phyloP scores from a whole-genome alignment of 306 rosid species.

The Glycine tomentella region DNA sequence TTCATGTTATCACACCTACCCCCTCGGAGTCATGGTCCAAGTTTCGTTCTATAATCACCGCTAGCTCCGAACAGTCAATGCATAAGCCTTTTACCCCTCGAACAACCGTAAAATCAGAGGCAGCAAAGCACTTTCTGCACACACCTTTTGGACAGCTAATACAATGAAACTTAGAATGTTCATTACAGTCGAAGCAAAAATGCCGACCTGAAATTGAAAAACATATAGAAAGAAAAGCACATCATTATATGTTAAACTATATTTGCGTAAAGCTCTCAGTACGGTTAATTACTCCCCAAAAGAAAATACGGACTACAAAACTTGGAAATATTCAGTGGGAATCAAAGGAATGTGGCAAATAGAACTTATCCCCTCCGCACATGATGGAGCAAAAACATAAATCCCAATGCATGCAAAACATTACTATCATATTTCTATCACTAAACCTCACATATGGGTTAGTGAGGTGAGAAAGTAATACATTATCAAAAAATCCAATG shows the following conservation, averaged over 20 bases:
- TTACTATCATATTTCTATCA: background rate
- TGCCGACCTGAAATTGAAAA: constrained; percentile 63
- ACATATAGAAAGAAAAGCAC: background rate
- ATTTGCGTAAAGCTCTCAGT: background rate
- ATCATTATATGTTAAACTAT: background rate
- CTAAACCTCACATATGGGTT: background rate
- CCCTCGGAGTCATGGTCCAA: constrained; percentile 61
- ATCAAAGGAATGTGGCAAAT: background rate
- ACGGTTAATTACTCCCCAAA: background rate
- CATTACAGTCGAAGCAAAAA: constrained; percentile 58
- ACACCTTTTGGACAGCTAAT: constrained; percentile 66
- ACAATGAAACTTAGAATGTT: constrained; percentile 58
- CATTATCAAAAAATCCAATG: background rate
- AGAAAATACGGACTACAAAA: background rate
- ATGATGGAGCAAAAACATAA: background rate
- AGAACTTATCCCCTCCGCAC: background rate
- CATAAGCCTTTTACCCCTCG: constrained; percentile 64
- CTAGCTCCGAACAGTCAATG: constrained; percentile 58
- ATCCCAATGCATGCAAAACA: background rate
- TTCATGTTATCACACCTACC: constrained; percentile 54
- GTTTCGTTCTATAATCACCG: constrained; percentile 60
- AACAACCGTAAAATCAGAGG: constrained; percentile 49
- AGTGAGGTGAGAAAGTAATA: background rate
- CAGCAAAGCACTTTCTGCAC: constrained; percentile 57
- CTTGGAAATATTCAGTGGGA: background rate